Evolutionary conservation across 2,329 filamentous ascomycete species (phyloP).

Genomic region (Penicillium psychrosexuale): DNA sequence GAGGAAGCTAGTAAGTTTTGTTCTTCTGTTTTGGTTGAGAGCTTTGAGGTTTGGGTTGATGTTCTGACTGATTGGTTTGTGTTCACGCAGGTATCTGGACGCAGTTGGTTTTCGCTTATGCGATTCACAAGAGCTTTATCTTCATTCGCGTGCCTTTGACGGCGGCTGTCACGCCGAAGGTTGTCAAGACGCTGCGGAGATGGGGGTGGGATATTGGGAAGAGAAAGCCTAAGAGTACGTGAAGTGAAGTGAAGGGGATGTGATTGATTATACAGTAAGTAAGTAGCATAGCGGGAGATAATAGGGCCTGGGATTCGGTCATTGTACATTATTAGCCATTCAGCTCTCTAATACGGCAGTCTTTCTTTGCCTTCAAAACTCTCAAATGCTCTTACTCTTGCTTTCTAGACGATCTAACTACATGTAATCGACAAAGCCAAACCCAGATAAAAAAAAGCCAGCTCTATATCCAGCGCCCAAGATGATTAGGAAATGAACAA

Average conservation of each 20-base stretch:
- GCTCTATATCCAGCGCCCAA: constrained; percentile 10
- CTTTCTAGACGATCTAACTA: constrained; percentile 6
- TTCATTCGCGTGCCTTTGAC: constrained; percentile 92
- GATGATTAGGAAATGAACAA: constrained; percentile 3
- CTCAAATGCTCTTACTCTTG: constrained; percentile 9
- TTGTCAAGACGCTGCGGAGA: constrained; percentile 79
- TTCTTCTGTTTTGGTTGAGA: neutral
- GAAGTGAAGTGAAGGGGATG: constrained; percentile 15
- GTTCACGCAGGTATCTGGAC: constrained; percentile 63
- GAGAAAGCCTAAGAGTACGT: constrained; percentile 49
- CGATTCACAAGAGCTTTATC: constrained; percentile 96
- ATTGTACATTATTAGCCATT: constrained; percentile 35
- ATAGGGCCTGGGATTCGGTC: constrained; percentile 6
- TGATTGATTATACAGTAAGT: constrained; percentile 1
- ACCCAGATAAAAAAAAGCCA: neutral
- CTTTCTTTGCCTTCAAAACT: neutral
- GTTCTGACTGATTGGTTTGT: neutral
- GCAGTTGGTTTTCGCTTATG: constrained; percentile 88
- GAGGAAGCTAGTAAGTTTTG: constrained; percentile 71
- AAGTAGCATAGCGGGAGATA: constrained; percentile 9
- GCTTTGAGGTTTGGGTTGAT: neutral
- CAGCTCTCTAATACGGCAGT: constrained; percentile 23
- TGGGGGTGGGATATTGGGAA: constrained; percentile 98
- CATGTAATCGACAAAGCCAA: constrained; percentile 9
- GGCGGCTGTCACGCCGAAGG: constrained; percentile 84